Conservation (phyloP, 495 filamentous ascomycete species). For the Aspergillus kassunensis region DNA sequence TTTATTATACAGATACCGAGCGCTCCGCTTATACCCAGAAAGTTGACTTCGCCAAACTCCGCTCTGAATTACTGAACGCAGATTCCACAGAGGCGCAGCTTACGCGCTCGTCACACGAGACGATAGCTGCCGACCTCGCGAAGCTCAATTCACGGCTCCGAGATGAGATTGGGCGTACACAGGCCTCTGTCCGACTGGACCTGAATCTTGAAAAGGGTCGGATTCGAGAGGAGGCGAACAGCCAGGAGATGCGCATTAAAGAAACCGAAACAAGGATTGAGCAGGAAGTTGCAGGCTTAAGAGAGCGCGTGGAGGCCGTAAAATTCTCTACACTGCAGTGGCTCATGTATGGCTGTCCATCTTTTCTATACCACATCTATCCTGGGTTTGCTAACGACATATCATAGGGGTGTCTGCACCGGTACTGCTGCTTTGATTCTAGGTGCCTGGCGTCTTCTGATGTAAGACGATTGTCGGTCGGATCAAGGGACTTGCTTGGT, state of each 20-base stretch:
- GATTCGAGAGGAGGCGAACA: constrained; percentile 94
- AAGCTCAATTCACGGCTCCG: constrained; percentile 84
- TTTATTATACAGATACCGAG: constrained; percentile 41
- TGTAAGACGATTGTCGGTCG: constrained; percentile 31
- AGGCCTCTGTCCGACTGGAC: constrained; percentile 86
- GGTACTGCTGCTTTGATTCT: constrained; percentile 88
- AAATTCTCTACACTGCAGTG: constrained; percentile 98
- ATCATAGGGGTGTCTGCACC: constrained; percentile 80
- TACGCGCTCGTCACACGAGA: constrained; percentile 86
- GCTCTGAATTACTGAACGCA: constrained; percentile 84
- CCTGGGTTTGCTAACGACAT: constrained; percentile 24
- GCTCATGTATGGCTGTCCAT: constrained; percentile 62
- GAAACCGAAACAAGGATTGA: constrained; percentile 98
- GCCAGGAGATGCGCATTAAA: constrained; percentile 96
- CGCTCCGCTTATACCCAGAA: constrained; percentile 92
- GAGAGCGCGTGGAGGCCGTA: constrained; percentile 91
- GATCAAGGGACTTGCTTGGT: background rate
- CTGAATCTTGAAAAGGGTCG: constrained; percentile 95
- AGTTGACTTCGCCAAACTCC: constrained; percentile 98
- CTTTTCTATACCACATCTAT: background rate
- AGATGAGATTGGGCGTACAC: constrained; percentile 91
- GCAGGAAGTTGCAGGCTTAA: constrained; percentile 87
- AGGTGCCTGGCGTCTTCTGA: constrained; percentile 92
- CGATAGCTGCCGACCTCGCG: constrained; percentile 87
- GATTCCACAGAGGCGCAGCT: constrained; percentile 87